Evolutionary conservation across 2,329 filamentous ascomycete genomes (phyloP).

Genomic region (Fusarium setosum): DNA sequence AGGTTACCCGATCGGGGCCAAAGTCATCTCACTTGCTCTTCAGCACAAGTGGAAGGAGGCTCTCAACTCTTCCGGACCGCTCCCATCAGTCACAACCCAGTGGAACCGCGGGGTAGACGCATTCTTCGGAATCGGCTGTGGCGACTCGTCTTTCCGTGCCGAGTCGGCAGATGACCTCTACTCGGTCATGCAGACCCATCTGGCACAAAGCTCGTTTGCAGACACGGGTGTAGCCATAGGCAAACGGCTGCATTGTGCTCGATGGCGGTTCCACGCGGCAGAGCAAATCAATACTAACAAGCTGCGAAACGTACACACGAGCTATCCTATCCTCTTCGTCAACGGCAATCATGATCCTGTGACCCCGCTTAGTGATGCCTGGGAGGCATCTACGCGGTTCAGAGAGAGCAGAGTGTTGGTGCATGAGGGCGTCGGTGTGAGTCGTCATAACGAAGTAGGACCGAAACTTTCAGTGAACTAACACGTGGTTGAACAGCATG

Average conservation of each 20-base stretch:
- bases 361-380: not conserved
- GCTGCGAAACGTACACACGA: not conserved
- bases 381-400: not conserved
- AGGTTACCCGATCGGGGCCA: not conserved
- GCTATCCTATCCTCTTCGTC: not conserved
- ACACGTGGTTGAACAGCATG: not conserved
- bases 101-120: conserved; percentile 11
- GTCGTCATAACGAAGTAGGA: not conserved
- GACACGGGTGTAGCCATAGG: not conserved
- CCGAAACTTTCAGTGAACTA: not conserved
- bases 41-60: not conserved
- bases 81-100: not conserved
- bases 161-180: conserved; percentile 9
- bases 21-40: not conserved
- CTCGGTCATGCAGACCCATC: not conserved
- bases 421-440: not conserved
- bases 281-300: not conserved
- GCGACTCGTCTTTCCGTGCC: conserved; percentile 18
- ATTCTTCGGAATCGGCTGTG: conserved; percentile 13
- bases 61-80: not conserved
- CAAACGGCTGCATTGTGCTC: not conserved
- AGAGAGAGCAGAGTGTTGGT: not conserved
- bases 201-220: not conserved
- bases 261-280: not conserved
- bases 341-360: conserved; percentile 1